A percentile compares a stretch with the other conserved stretches of the same genome.
These are phyloP conservation scores for Rhipidocladum racemiflorum DNA, from an alignment of 176 grass and related monocot species.

Conservation along the genomic window DNA sequence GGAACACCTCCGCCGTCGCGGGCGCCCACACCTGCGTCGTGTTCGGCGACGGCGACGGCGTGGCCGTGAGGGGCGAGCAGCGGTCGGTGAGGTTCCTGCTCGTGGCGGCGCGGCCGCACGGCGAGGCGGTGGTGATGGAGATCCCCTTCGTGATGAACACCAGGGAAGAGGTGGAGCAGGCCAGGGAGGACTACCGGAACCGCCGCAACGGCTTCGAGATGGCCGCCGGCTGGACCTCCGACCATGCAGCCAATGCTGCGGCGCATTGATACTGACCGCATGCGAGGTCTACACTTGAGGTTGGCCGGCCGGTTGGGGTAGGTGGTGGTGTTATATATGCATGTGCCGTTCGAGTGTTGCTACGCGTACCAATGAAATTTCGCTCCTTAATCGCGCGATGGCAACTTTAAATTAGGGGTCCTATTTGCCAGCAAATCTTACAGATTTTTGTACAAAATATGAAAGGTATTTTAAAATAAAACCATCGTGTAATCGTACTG, in stretches of 20 bases:
- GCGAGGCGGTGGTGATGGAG: conserved; percentile 53
- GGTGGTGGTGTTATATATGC: background rate
- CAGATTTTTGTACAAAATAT: no score
- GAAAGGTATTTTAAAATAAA: no score
- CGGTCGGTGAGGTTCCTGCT: conserved; percentile 43
- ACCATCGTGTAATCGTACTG: no score
- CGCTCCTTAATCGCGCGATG: background rate
- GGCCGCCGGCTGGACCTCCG: conserved; percentile 53
- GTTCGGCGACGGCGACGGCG: conserved; percentile 44
- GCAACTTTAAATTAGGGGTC: background rate
- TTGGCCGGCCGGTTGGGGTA: background rate
- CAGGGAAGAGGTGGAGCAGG: conserved; percentile 56
- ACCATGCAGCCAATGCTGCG: background rate
- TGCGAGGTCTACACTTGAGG: no score
- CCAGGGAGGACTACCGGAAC: conserved; percentile 55
- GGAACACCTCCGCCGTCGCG: background rate
- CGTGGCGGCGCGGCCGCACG: conserved; percentile 57
- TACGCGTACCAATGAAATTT: background rate
- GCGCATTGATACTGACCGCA: background rate
- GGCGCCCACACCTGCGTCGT: conserved; percentile 52
- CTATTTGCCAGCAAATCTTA: no score
- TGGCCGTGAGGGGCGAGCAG: conserved; percentile 28
- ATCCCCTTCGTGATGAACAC: conserved; percentile 88
- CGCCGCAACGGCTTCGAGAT: conserved; percentile 74
- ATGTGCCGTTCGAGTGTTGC: background rate